phyloP scores from a whole-genome alignment of 306 rosid species.

The Mimosa bimucronata region DNA sequence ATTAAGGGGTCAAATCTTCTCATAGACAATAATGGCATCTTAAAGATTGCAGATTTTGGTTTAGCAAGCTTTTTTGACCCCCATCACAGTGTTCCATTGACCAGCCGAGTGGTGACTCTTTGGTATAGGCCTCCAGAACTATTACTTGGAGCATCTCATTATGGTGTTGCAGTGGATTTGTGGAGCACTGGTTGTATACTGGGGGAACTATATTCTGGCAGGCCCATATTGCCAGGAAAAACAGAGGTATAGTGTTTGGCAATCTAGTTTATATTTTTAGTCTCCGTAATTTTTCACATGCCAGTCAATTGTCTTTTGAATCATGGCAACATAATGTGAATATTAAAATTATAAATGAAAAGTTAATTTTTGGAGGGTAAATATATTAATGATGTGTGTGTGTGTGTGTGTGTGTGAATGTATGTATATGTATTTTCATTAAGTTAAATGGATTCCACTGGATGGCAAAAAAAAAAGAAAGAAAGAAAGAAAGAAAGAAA shows the following conservation, averaged over 20 bases:
- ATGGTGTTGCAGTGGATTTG: constrained; percentile 91
- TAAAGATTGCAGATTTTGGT: constrained; percentile 97
- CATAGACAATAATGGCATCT: constrained; percentile 69
- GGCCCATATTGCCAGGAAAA: constrained; percentile 93
- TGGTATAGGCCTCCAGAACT: constrained; percentile 99
- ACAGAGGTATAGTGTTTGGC: constrained; percentile 70
- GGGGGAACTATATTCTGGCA: constrained; percentile 85
- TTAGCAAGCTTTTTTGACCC: constrained; percentile 81
- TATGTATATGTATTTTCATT: neutral
- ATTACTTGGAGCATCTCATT: constrained; percentile 84
- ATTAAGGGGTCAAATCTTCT: constrained; percentile 99
- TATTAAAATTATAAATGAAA: neutral
- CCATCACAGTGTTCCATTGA: constrained; percentile 61
- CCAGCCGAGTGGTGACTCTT: constrained; percentile 94
- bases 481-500: too few relatives aligned
- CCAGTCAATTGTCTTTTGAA: neutral
- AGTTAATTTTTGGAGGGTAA: neutral
- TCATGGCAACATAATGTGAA: neutral
- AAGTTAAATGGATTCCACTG: constrained; percentile 21
- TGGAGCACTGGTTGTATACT: constrained; percentile 98
- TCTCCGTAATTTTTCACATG: constrained; percentile 23
- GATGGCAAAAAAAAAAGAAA: too few relatives aligned
- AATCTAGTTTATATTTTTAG: constrained; percentile 2
- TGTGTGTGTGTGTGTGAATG: too few relatives aligned
- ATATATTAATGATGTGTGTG: neutral